Percentiles rank a stretch among this genome's conserved stretches.
Conservation (phyloP, 1,284 basidiomycete species). For the Stereum hirsutum region DNA sequence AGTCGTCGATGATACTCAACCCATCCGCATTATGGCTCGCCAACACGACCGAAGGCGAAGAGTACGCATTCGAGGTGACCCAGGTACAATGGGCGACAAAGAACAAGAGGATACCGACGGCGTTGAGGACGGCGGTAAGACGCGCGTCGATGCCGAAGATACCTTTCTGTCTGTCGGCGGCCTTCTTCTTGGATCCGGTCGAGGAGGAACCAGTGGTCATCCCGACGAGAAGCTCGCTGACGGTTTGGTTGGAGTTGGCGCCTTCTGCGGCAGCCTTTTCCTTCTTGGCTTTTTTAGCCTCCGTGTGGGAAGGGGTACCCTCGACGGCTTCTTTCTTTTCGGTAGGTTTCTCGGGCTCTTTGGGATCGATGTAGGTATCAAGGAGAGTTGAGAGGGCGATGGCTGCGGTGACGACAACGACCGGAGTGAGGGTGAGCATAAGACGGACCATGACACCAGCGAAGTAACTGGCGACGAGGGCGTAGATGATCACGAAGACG, state of each 20-base stretch:
- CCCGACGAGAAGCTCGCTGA: slow-evolving; percentile 35
- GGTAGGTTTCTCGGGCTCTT: slow-evolving; percentile 39
- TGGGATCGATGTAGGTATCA: slow-evolving; percentile 82
- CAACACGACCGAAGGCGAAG: slow-evolving; percentile 95
- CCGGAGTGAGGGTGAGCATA: slow-evolving; percentile 89
- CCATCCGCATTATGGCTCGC: slow-evolving; percentile 80
- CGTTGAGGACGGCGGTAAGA: slow-evolving; percentile 66
- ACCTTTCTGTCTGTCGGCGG: slow-evolving; percentile 33
- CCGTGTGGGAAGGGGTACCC: slow-evolving; percentile 14
- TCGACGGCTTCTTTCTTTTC: slow-evolving; percentile 24
- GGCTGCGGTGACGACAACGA: slow-evolving; percentile 88
- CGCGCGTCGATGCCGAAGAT: slow-evolving; percentile 86
- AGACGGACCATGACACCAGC: slow-evolving; percentile 98
- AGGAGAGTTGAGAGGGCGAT: slow-evolving; percentile 86
- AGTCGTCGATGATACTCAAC: slow-evolving; percentile 97
- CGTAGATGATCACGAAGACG: slow-evolving; percentile 98
- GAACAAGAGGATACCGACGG: slow-evolving; percentile 75
- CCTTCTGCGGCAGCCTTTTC: slow-evolving; percentile 29
- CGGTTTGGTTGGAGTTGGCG: slow-evolving; percentile 20
- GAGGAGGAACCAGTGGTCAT: slow-evolving; percentile 22
- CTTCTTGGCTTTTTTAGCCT: slow-evolving; percentile 41
- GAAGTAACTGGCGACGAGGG: slow-evolving; percentile 94
- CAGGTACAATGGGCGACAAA: slow-evolving; percentile 97
- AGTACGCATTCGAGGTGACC: slow-evolving; percentile 94
- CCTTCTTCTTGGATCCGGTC: slow-evolving; percentile 20